phyloP scores from a whole-genome alignment of 78 protist genomes.

The Planoprotostelium fungivorum region DNA sequence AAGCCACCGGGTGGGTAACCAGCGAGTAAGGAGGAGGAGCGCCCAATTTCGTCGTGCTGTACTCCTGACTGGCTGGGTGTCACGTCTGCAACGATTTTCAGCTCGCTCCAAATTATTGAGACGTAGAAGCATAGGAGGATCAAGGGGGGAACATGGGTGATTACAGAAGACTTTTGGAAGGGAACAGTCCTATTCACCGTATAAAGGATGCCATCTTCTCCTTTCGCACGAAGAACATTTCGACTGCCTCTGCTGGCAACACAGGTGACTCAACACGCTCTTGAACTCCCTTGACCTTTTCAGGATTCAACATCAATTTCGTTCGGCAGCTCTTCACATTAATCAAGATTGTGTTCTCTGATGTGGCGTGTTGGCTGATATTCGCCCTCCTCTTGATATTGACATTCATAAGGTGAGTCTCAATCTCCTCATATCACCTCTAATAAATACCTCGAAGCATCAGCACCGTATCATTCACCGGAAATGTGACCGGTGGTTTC shows the following conservation, averaged over 20 bases:
- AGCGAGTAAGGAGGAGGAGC: no score
- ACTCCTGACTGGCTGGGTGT: no score
- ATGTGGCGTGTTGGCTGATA: background rate
- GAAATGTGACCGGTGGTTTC: background rate
- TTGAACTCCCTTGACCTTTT: constrained; percentile 1
- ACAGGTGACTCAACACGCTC: background rate
- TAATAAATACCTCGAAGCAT: background rate
- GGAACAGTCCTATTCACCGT: background rate
- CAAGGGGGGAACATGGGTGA: no score
- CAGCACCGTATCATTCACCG: background rate
- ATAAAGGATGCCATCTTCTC: constrained; percentile 8
- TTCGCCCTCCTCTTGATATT: background rate
- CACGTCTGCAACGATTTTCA: no score
- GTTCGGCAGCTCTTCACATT: background rate
- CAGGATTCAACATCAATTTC: background rate
- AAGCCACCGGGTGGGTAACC: no score
- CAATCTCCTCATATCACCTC: background rate
- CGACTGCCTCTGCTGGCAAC: constrained; percentile 10
- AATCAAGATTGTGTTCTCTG: background rate
- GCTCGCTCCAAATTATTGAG: no score
- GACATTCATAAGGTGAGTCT: background rate
- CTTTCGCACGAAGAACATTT: background rate
- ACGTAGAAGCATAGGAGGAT: no score
- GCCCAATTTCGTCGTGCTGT: no score
- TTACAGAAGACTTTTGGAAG: background rate